phyloP scores from a whole-genome alignment of 1,139 yeast species.

The Pichia sp. region DNA sequence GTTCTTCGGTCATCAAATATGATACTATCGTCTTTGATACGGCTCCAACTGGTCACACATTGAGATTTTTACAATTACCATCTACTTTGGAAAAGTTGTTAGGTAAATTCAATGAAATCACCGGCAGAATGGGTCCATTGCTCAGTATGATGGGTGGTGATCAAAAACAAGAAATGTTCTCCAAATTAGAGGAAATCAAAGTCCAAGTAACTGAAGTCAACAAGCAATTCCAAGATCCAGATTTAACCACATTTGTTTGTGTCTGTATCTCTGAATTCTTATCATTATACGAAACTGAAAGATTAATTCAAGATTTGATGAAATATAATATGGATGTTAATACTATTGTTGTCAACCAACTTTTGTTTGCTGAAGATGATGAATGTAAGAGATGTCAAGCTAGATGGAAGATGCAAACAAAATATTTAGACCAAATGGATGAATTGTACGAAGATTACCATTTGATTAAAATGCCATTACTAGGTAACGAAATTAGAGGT shows the following conservation, averaged over 20 bases:
- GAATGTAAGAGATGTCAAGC: conserved; percentile 85
- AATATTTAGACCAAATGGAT: conserved; percentile 88
- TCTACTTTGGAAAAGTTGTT: conserved; percentile 81
- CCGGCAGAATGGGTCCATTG: conserved; percentile 88
- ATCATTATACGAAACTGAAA: conserved; percentile 92
- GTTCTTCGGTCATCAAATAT: conserved; percentile 38
- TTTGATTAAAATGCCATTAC: conserved; percentile 86
- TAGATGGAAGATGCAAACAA: conserved; percentile 93
- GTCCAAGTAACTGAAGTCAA: conserved; percentile 81
- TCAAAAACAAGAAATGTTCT: conserved; percentile 71
- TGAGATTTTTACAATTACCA: conserved; percentile 90
- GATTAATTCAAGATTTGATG: conserved; percentile 93
- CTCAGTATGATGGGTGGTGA: conserved; percentile 60
- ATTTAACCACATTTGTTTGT: conserved; percentile 90
- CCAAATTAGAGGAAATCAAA: conserved; percentile 76
- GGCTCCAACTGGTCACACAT: conserved; percentile 97
- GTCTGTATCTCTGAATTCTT: conserved; percentile 96
- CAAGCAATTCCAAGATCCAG: conserved; percentile 92
- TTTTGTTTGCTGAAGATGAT: conserved; percentile 72
- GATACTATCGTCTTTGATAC: conserved; percentile 94
- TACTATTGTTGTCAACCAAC: conserved; percentile 90
- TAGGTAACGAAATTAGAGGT: conserved; percentile 93
- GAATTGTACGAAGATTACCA: conserved; percentile 91
- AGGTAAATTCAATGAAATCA: conserved; percentile 77
- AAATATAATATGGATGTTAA: conserved; percentile 94